A percentile compares a stretch with the other conserved stretches of the same genome.
phyloP scores from a whole-genome alignment of 1,284 basidiomycete species.

The Heterobasidion annosum region DNA sequence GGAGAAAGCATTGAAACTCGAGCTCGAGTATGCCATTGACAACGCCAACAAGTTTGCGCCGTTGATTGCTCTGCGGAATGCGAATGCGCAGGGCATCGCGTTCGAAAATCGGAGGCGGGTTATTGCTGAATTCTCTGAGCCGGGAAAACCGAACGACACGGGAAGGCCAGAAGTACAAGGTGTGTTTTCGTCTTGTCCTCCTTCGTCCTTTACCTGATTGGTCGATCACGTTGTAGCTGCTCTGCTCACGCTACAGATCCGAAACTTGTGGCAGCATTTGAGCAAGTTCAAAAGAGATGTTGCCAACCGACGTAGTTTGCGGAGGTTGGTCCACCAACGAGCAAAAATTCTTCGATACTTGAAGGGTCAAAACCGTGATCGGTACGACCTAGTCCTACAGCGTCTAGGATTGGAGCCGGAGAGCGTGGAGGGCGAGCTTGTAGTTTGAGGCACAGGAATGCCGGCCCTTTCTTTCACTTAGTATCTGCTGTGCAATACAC shows the following conservation, averaged over 20 bases:
- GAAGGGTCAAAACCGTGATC: slow-evolving; percentile 52
- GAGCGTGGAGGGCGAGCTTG: slow-evolving; percentile 85
- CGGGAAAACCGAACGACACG: slow-evolving; percentile 63
- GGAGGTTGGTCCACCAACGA: slow-evolving; percentile 72
- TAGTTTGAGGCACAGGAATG: slow-evolving; percentile 31
- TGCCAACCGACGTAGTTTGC: slow-evolving; percentile 67
- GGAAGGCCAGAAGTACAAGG: slow-evolving; percentile 87
- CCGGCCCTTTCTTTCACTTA: not conserved
- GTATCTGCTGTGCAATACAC: too few species aligned
- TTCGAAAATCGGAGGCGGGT: slow-evolving; percentile 82
- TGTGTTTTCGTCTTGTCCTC: slow-evolving; percentile 24
- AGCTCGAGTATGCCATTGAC: slow-evolving; percentile 17
- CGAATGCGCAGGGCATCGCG: slow-evolving; percentile 77
- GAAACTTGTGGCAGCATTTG: slow-evolving; percentile 74
- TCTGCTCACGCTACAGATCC: slow-evolving; percentile 80
- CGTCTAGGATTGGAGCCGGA: slow-evolving; percentile 72
- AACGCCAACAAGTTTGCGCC: slow-evolving; percentile 64
- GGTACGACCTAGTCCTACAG: slow-evolving; percentile 69
- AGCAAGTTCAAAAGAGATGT: slow-evolving; percentile 66
- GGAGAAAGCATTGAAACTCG: not conserved
- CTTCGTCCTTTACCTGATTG: slow-evolving; percentile 3
- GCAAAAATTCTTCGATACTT: slow-evolving; percentile 82
- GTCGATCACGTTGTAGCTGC: slow-evolving; percentile 49
- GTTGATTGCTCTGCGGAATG: slow-evolving; percentile 80
- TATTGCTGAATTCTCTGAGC: slow-evolving; percentile 69